Base-by-base conservation (phyloP, 129 eudicot genomes). In the Saussurea involucrata region DNA sequence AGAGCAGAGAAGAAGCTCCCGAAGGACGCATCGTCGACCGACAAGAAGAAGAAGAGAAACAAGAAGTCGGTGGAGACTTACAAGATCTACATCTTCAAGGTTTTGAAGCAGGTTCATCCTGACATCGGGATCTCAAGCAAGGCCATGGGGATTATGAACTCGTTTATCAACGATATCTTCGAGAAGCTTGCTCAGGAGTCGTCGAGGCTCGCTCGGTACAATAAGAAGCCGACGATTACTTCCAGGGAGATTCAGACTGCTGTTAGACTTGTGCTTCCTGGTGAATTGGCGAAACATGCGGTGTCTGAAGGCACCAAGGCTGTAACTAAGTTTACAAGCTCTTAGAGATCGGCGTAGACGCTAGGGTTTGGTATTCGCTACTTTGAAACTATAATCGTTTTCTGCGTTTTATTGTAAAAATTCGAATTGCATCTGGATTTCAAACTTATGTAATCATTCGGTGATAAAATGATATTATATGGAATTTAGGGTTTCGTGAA, bases 211-310 rank as follows among this genome's bases (percentile, higher is more conserved):
- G 85, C 85, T 0, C 5, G 85, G 61, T 82, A 82, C 31, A 82
- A 82, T 18, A 82, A 81, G 81, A 81, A 81, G 81, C 85, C 85
- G 11, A 81, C 85, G 22, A 81, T 81, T 22, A 81, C 85, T 5
- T 75, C 81, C 0, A 5, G 85, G 72, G 85, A 81, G 76, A 81
- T 81, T 24, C 85, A 81, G 77, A 81, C 85, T 0, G 85, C 85
- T 1, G 85, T 81, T 8, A 74, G 85, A 11, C 69, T 81, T 10
- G 85, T 82, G 1, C 69, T 83, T 8, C 86, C 86, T 3, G 86
- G 86, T 18, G 86, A 83, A 10, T 73, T 83, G 61, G 86, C 86
- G 0, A 83, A 83, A 63, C 86, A 83, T 37, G 86, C 86, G 1
- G 86, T 83, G 0, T 77, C 82, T 13, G 85, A 81, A 73, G 85